Percentiles rank a stretch among this genome's conserved stretches.
These are phyloP conservation scores for Bimuria novae-zelandiae DNA, from an alignment of 2,329 filamentous ascomycete genomes.

Conservation along the genomic window DNA sequence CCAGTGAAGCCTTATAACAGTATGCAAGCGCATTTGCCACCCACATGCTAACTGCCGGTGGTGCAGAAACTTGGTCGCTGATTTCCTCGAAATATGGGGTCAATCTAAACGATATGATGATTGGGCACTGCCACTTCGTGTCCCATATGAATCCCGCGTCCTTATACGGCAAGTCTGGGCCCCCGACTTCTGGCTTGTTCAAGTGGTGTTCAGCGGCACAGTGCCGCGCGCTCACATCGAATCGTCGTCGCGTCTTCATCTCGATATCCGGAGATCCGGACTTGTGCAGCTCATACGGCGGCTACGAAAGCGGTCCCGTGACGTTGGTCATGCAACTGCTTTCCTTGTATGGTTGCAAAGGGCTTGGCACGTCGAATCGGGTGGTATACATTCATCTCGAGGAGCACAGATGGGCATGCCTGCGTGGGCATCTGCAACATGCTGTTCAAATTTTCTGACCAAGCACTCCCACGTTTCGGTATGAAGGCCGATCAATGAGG, in stretches of 20 bases:
- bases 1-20: slow-evolving; percentile 32
- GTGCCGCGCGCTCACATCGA: slow-evolving; percentile 17
- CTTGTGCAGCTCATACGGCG: slow-evolving; percentile 4
- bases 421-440: neutral
- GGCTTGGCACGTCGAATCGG: slow-evolving; percentile 13
- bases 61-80: slow-evolving; percentile 27
- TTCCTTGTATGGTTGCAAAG: neutral
- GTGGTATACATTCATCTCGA: neutral
- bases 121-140: slow-evolving; percentile 28
- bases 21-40: slow-evolving; percentile 16
- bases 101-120: slow-evolving; percentile 36
- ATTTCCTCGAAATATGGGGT: slow-evolving; percentile 29
- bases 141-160: slow-evolving; percentile 23
- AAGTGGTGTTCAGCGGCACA: slow-evolving; percentile 14
- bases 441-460: slow-evolving; percentile 2
- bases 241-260: slow-evolving; percentile 10
- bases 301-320: slow-evolving; percentile 8
- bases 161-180: slow-evolving; percentile 19
- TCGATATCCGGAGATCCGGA: slow-evolving; percentile 12
- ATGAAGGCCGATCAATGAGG: neutral
- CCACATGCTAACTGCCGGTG: slow-evolving; percentile 33
- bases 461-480: slow-evolving; percentile 4
- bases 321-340: neutral
- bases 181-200: slow-evolving; percentile 20
- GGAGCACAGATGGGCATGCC: neutral